phyloP scores from a whole-genome alignment of 352 stramenopile species.

The Phytophthora vignae region DNA sequence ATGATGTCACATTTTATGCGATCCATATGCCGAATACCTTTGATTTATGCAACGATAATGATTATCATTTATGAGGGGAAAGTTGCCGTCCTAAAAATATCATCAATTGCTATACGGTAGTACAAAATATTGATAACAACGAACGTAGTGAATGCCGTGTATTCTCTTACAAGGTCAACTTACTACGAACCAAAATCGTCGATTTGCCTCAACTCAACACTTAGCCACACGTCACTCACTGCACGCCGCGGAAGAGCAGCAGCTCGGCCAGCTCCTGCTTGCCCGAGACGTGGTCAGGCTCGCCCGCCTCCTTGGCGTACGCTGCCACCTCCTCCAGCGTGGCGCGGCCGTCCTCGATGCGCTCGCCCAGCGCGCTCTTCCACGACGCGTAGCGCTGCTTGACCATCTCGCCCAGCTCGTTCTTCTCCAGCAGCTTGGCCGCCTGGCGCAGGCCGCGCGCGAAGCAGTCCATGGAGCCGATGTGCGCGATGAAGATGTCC shows the following conservation, averaged over 20 bases:
- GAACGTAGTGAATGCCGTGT: no score
- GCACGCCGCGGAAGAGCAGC: constrained; percentile 55
- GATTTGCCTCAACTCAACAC: no score
- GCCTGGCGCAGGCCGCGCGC: constrained; percentile 75
- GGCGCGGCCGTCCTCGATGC: constrained; percentile 65
- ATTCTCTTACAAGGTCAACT: no score
- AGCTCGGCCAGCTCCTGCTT: constrained; percentile 86
- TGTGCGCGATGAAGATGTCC: constrained; percentile 89
- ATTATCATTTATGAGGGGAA: no score
- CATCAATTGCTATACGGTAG: no score
- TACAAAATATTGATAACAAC: no score
- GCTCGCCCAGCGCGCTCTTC: constrained; percentile 58
- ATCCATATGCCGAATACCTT: no score
- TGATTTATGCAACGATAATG: no score
- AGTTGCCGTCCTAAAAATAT: no score
- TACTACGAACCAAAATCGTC: no score
- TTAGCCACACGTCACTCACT: constrained; percentile 2
- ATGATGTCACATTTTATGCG: no score
- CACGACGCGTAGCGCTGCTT: constrained; percentile 77
- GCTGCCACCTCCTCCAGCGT: constrained; percentile 73
- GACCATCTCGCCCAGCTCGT: constrained; percentile 57
- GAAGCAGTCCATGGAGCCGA: constrained; percentile 89
- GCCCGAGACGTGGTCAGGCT: constrained; percentile 66
- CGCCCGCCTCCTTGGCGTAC: constrained; percentile 52
- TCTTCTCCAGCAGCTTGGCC: constrained; percentile 72